phyloP scores from a whole-genome alignment of 164 flowering plant species.

The Chloranthus sessilifolius region DNA sequence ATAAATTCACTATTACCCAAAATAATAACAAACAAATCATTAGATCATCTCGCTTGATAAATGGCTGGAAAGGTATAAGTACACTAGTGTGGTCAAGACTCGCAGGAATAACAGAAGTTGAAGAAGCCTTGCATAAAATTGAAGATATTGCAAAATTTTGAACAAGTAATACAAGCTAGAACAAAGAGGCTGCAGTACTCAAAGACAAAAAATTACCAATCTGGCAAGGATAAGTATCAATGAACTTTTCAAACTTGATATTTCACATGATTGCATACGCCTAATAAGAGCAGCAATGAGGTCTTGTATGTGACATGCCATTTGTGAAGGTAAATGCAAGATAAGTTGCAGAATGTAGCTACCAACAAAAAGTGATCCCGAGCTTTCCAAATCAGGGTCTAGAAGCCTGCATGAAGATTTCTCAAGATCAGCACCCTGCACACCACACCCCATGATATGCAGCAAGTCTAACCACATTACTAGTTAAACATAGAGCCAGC shows the following conservation, averaged over 20 bases:
- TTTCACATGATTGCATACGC: constrained; percentile 83
- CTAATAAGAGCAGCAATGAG: constrained; percentile 81
- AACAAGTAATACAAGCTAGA: background rate
- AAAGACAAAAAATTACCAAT: constrained; percentile 45
- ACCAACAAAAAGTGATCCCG: constrained; percentile 94
- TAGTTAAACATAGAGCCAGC: background rate
- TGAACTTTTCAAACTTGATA: constrained; percentile 72
- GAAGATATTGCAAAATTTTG: background rate
- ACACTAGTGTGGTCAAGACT: too few species aligned
- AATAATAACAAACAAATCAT: too few species aligned
- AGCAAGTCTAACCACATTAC: too few species aligned
- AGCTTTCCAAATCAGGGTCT: constrained; percentile 82
- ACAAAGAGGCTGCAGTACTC: too few species aligned
- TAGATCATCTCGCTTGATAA: too few species aligned
- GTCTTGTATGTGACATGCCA: constrained; percentile 66
- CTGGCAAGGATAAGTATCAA: constrained; percentile 84
- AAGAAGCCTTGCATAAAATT: background rate
- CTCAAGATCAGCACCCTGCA: constrained; percentile 2
- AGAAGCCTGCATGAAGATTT: constrained; percentile 62
- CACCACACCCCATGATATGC: too few species aligned
- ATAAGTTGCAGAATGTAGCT: constrained; percentile 87
- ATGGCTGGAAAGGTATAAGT: too few species aligned
- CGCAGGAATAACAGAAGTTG: background rate
- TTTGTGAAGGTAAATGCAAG: constrained; percentile 76
- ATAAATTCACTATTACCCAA: too few species aligned